phyloP scores from a whole-genome alignment of 345 rosid species.

The sweet orange (Citrus sinensis) region DVS_A1.0 CM039165.1:35122001-35122500 shows the following conservation, averaged over 20 bases:
- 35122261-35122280: neutral
- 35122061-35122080: slow-evolving; percentile 76
- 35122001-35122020: slow-evolving; percentile 60
- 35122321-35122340: neutral
- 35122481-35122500: slow-evolving; percentile 50
- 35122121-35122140: slow-evolving; percentile 82
- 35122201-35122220: neutral
- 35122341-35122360: neutral
- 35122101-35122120: slow-evolving; percentile 76
- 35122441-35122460: slow-evolving; percentile 72
- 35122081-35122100: slow-evolving; percentile 82
- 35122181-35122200: slow-evolving; percentile 5
- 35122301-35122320: neutral
- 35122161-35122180: slow-evolving; percentile 88
- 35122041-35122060: slow-evolving; percentile 69
- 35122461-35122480: slow-evolving; percentile 77
- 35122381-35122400: slow-evolving; percentile 82
- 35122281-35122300: neutral
- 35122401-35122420: slow-evolving; percentile 75
- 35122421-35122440: slow-evolving; percentile 76
- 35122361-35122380: slow-evolving; percentile 97
- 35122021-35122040: slow-evolving; percentile 78
- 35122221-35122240: neutral
- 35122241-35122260: neutral
- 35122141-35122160: slow-evolving; percentile 85